A percentile compares a stretch with the other conserved stretches of the same genome.
Evolutionary conservation across 2,329 filamentous ascomycete genomes (phyloP).

Genomic region (Alternaria brassicae): DNA sequence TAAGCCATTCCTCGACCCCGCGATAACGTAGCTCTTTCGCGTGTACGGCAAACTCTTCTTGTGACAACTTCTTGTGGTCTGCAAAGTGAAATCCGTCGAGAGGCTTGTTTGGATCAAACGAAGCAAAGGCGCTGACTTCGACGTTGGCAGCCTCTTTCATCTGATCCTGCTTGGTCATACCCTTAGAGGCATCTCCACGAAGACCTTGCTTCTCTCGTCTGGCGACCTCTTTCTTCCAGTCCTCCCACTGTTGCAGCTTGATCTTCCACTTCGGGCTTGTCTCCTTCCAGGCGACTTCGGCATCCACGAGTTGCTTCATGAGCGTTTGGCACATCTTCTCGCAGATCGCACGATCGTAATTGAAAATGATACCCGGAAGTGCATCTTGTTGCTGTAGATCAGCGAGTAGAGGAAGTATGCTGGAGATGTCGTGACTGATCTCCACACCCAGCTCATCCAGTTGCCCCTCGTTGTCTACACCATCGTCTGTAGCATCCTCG

Average conservation of each 20-base stretch:
- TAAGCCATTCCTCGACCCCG: constrained; percentile 60
- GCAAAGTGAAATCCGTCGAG: constrained; percentile 71
- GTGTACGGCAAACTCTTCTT: constrained; percentile 65
- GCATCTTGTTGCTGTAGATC: constrained; percentile 69
- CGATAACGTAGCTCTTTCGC: constrained; percentile 61
- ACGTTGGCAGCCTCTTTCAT: constrained; percentile 63
- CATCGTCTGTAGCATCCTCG: constrained; percentile 11
- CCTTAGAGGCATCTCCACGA: constrained; percentile 55
- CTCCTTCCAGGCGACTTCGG: constrained; percentile 65
- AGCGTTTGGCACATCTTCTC: constrained; percentile 65
- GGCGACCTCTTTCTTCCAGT: constrained; percentile 60
- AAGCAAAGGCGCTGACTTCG: constrained; percentile 65
- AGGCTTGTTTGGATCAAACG: constrained; percentile 71
- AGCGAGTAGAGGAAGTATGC: constrained; percentile 65
- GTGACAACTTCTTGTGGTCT: constrained; percentile 64
- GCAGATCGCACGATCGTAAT: constrained; percentile 73
- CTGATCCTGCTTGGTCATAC: constrained; percentile 63
- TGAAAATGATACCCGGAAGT: constrained; percentile 78
- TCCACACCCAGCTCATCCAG: constrained; percentile 31
- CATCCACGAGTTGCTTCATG: constrained; percentile 60
- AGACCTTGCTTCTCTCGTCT: constrained; percentile 55
- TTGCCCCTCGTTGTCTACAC: constrained; percentile 22
- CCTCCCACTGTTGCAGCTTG: constrained; percentile 65
- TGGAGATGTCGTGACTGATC: constrained; percentile 42
- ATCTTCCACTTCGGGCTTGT: constrained; percentile 66